Evolutionary conservation across 2,329 filamentous ascomycete genomes (phyloP).

Genomic region (Ophiostoma sp.): DNA sequence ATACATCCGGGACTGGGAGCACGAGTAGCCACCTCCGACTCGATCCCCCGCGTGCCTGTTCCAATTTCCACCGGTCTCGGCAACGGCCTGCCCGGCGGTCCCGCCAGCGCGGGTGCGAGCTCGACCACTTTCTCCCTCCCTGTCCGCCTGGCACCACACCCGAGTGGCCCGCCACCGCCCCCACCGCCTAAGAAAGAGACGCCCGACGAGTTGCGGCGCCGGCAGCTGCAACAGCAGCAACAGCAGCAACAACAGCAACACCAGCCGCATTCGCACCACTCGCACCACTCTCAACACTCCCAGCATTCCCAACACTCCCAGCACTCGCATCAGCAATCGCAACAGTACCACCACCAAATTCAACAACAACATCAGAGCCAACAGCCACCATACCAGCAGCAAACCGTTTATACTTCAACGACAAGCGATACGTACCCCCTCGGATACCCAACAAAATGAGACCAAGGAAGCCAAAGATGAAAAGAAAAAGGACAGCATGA

Average conservation of each 20-base stretch:
- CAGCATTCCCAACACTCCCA: neutral
- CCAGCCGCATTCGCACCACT: slow-evolving; percentile 8
- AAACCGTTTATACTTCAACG: slow-evolving; percentile 24
- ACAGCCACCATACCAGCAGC: slow-evolving; percentile 14
- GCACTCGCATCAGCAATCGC: neutral
- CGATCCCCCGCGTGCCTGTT: slow-evolving; percentile 51
- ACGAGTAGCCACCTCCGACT: slow-evolving; percentile 53
- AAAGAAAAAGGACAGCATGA: neutral
- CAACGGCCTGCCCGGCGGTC: slow-evolving; percentile 35
- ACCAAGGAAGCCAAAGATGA: neutral
- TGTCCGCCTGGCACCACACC: slow-evolving; percentile 62
- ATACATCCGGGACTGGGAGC: slow-evolving; percentile 56
- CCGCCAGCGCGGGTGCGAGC: slow-evolving; percentile 42
- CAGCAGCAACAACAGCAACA: slow-evolving; percentile 19
- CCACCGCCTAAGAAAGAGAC: slow-evolving; percentile 56
- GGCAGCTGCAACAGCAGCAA: slow-evolving; percentile 22
- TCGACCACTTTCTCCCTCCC: slow-evolving; percentile 62
- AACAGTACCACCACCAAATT: slow-evolving; percentile 18
- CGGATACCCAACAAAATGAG: slow-evolving; percentile 38
- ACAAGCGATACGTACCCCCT: slow-evolving; percentile 30
- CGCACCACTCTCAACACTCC: neutral
- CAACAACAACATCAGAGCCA: slow-evolving; percentile 23
- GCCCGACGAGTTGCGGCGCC: slow-evolving; percentile 51
- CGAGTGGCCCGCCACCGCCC: slow-evolving; percentile 60
- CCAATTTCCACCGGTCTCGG: slow-evolving; percentile 30